Evolutionary conservation across 768 basidiomycete species (phyloP), one percentile per base, ranked within the genome.

Genomic region (Rhodotorula babjevae): DNA sequence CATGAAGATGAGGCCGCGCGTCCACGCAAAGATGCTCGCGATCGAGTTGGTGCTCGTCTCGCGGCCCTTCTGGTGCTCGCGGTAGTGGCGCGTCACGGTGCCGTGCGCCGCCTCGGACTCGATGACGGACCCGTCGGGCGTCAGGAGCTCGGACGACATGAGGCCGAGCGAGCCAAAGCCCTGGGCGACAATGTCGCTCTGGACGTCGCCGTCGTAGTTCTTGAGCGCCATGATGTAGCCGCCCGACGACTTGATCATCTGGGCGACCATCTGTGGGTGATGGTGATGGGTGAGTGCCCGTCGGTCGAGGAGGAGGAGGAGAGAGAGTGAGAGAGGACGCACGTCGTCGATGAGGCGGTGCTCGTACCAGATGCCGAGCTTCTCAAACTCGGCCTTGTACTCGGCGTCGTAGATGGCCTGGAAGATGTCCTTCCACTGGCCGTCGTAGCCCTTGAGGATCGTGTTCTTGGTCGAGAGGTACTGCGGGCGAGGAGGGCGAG

Each of bases 391-490:
- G 44, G 74, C 66, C 71, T 79, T 77, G 79, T 83, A 83, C 36
- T 81, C 77, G 14, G 84, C 78, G 14, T 95, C 91, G 81, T 92
- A 99, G 78, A 97, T 89, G 79, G 96, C 93, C 81, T 97, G 88
- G 88, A 99, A 79, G 47, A 95, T 93, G 79, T 99, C 96, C 85
- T 99, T 99, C 87, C 98, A 99, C 44, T 94, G 87, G 57, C 96
- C 96, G 79, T 98, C 96, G 81, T 99, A 99, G 80, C 89, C 93
- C 84, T 99, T 95, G 80, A 95, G 79, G 82, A 95, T 94, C 33
- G 92, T 95, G 83, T 95, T 98, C 84, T 99, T 97, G 55, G 95
- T 98, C 19, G 92, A 93, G 90, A 98, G 87, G 85, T 94, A 97
- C 87, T 91, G 71, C 58, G 65, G 25, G 46, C 33, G 47, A 25